Conservation (phyloP, 1,139 yeast species). For the Keqinozyma sinolaborantium region DNA sequence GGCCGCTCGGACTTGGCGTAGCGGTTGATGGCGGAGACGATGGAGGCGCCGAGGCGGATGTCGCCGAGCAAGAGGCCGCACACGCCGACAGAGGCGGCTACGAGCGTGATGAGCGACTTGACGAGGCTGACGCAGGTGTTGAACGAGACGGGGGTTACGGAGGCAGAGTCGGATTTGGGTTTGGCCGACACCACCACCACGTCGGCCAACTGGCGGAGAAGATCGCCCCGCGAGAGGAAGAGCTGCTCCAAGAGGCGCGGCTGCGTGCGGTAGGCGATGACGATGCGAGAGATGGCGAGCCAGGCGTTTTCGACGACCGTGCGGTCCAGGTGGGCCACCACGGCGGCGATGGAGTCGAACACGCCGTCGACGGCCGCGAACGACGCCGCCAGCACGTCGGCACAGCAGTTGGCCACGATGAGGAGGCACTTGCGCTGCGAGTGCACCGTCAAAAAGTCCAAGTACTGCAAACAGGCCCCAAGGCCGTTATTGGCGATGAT, state of each 20-base stretch:
- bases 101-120: constrained; percentile 37
- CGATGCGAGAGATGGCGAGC: constrained; percentile 61
- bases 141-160: constrained; percentile 22
- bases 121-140: constrained; percentile 37
- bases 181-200: constrained; percentile 28
- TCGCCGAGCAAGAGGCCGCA: constrained; percentile 36
- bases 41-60: constrained; percentile 38
- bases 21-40: constrained; percentile 43
- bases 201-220: constrained; percentile 24
- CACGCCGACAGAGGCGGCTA: constrained; percentile 36
- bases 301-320: constrained; percentile 68
- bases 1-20: constrained; percentile 17
- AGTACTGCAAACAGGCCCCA: constrained; percentile 63
- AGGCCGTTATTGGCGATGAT: constrained; percentile 62
- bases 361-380: constrained; percentile 51
- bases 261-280: constrained; percentile 48
- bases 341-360: constrained; percentile 59
- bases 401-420: constrained; percentile 76
- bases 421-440: constrained; percentile 81
- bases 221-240: constrained; percentile 24
- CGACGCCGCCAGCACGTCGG: constrained; percentile 40
- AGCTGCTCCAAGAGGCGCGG: constrained; percentile 46
- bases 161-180: constrained; percentile 11
- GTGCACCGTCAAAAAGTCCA: constrained; percentile 87
- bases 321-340: constrained; percentile 58